These are phyloP conservation scores for Chimonanthus salicifolius DNA, from an alignment of 164 flowering plant genomes.

Conservation along the genomic window DNA sequence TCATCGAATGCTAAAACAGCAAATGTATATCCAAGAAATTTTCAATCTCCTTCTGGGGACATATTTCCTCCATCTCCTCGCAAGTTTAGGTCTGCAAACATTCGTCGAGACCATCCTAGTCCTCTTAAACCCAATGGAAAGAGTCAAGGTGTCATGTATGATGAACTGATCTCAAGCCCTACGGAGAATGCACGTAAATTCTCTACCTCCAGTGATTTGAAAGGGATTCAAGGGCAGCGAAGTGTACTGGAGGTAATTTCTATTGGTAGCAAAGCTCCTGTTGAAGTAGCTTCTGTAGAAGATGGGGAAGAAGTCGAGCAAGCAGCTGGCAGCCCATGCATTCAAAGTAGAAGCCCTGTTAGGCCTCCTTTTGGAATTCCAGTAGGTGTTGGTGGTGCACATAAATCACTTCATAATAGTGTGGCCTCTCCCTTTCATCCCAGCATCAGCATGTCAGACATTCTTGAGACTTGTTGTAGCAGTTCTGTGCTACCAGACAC, in stretches of 20 bases:
- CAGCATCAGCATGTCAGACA: neutral
- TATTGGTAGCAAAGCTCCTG: constrained; percentile 61
- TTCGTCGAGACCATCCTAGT: constrained; percentile 47
- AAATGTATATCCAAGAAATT: constrained; percentile 35
- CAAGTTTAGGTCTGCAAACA: constrained; percentile 43
- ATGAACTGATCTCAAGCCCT: constrained; percentile 21
- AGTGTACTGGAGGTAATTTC: constrained; percentile 59
- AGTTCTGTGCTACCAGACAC: constrained; percentile 63
- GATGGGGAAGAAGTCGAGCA: constrained; percentile 96
- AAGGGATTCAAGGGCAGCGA: constrained; percentile 49
- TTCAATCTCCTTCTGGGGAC: constrained; percentile 43
- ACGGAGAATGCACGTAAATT: constrained; percentile 5
- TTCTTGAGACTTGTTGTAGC: constrained; percentile 39
- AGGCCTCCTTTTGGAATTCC: constrained; percentile 80
- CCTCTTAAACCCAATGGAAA: constrained; percentile 58
- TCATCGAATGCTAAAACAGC: constrained; percentile 22
- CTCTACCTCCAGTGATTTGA: constrained; percentile 8
- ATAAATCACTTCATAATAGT: constrained; percentile 32
- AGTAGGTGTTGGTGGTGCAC: constrained; percentile 28
- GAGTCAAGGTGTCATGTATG: constrained; percentile 22
- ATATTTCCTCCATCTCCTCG: constrained; percentile 56
- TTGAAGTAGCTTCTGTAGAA: constrained; percentile 70
- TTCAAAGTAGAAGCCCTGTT: constrained; percentile 76
- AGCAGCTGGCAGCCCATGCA: constrained; percentile 49
- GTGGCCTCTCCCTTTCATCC: constrained; percentile 13